Evolutionary conservation across 1,284 basidiomycete genomes (phyloP), one percentile per base, ranked within the genome.

Genomic region (Calocybe gambosa): DNA sequence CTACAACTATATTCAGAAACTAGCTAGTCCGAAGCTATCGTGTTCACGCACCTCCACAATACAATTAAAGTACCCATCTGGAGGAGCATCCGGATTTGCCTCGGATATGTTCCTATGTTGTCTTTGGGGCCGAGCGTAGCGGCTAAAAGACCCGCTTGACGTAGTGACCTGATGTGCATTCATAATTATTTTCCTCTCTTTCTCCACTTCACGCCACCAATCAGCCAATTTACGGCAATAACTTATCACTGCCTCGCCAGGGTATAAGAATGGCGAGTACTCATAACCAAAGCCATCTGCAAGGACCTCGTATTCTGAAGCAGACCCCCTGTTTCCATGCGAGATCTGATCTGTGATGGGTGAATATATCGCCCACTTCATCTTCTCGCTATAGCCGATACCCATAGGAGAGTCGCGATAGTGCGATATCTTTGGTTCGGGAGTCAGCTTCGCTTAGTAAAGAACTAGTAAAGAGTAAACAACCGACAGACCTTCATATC

Each of bases 41-140:
- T 21, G 3, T 28, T n/a, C 9, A 45, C 70, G 53, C 50, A 84
- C 83, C 70, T 85, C 78, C 5, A 84, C 70, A 0, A 80, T 84
- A 49, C 81, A 84, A 50, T 86, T 70, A 54, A 86, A 85, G 57
- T 73, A 85, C 0, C 78, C 80, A 9, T 53, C 45, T 2, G 75
- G 71, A n/a, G 58, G 57, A 13, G 63, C 63, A 35, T 68, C 58
- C 0, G 78, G 77, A 5, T 65, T 64, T 5, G 69, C 70, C 38
- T 82, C 78, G 19, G 65, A 65, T 39, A 85, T 68, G 3, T 81
- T 59, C 29, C 70, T 64, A 53, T 85, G 81, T 19, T 62, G 53
- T 39, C 74, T 63, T 34, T 29, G 26, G 9, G 42, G 36, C 23
- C 50, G 40, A 15, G 40, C 43, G 20, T 37, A 21, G 5, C n/a